Conservation (phyloP, 2,329 filamentous ascomycete species). For the Arthrobotrys pseudoclavata region DNA sequence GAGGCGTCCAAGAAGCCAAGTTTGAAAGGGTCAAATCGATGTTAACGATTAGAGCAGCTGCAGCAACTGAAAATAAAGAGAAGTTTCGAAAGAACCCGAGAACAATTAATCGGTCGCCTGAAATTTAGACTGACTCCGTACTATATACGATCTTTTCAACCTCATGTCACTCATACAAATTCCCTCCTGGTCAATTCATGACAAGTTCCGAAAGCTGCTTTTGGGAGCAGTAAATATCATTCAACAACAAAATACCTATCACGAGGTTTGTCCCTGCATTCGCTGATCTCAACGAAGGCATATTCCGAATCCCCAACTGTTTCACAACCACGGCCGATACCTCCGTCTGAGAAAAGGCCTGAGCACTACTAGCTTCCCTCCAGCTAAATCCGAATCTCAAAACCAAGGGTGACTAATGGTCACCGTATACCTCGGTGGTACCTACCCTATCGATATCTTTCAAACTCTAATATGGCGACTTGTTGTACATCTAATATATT, state of each 20-base stretch:
- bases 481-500: too few species aligned
- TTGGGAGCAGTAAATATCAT: neutral
- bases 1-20: slow-evolving; percentile 1
- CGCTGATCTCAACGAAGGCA: slow-evolving; percentile 25
- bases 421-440: neutral
- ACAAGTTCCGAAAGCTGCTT: neutral
- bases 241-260: slow-evolving; percentile 9
- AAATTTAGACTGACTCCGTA: neutral
- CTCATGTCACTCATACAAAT: neutral
- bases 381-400: neutral
- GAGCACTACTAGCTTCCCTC: neutral
- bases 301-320: slow-evolving; percentile 22
- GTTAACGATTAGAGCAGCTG: neutral
- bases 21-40: neutral
- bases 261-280: slow-evolving; percentile 29
- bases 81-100: neutral
- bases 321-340: slow-evolving; percentile 15
- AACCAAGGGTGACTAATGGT: too few species aligned
- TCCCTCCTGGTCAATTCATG: neutral
- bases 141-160: slow-evolving; percentile 1
- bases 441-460: neutral
- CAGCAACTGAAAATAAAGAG: neutral
- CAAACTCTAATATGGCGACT: too few species aligned
- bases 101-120: neutral
- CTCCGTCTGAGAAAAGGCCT: neutral